A percentile compares a stretch with the other conserved stretches of the same genome.
phyloP scores from a whole-genome alignment of 106 monocot genomes.

The Ottelia alismoides region DNA sequence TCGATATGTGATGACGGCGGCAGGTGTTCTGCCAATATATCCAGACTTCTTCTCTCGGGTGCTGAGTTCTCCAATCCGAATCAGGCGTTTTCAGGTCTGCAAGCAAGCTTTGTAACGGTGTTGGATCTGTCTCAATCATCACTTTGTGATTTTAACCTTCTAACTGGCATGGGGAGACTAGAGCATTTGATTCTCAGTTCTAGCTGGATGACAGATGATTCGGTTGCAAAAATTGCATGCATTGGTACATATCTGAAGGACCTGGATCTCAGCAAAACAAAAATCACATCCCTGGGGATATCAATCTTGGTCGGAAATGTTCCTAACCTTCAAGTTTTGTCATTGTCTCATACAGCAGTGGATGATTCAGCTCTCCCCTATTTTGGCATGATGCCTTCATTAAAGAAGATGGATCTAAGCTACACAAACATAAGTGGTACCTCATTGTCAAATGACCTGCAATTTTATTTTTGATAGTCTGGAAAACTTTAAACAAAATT shows the following conservation, averaged over 20 bases:
- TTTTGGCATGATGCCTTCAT: slow-evolving; percentile 49
- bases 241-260: slow-evolving; percentile 39
- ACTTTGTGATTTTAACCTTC: slow-evolving; percentile 27
- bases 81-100: slow-evolving; percentile 27
- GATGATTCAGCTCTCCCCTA: slow-evolving; percentile 57
- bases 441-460: neutral
- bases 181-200: slow-evolving; percentile 63
- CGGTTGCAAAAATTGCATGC: slow-evolving; percentile 33
- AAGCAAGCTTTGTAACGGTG: slow-evolving; percentile 27
- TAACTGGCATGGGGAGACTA: slow-evolving; percentile 36
- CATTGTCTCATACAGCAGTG: slow-evolving; percentile 54
- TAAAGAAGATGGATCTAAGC: slow-evolving; percentile 58
- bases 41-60: slow-evolving; percentile 45
- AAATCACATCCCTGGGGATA: slow-evolving; percentile 38
- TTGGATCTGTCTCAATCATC: slow-evolving; percentile 63
- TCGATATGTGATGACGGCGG: slow-evolving; percentile 33
- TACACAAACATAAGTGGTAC: slow-evolving; percentile 63
- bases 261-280: slow-evolving; percentile 53
- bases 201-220: slow-evolving; percentile 31
- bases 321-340: slow-evolving; percentile 44
- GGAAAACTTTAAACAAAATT: neutral
- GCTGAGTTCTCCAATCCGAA: slow-evolving; percentile 34
- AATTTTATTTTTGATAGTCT: neutral
- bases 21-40: slow-evolving; percentile 17
- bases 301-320: slow-evolving; percentile 31